phyloP scores from a whole-genome alignment of 2,329 filamentous ascomycete genomes.

The Ceratocystis ficicola region DNA sequence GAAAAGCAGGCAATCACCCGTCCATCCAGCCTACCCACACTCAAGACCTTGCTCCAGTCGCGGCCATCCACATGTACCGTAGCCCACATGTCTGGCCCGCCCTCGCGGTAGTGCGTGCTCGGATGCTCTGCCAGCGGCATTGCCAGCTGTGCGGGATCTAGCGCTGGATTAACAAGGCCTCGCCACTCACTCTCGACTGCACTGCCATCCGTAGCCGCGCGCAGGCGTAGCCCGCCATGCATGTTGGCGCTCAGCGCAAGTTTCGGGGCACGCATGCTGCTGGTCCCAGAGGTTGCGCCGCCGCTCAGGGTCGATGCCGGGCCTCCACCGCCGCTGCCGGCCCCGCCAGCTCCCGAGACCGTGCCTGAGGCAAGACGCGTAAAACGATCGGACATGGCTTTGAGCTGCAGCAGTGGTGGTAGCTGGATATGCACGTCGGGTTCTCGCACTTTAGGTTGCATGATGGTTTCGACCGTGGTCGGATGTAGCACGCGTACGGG shows the following conservation, averaged over 20 bases:
- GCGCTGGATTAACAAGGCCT: constrained; percentile 71
- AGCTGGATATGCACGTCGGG: constrained; percentile 90
- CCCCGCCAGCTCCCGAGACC: constrained; percentile 18
- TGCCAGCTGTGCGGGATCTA: constrained; percentile 65
- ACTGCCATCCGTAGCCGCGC: constrained; percentile 70
- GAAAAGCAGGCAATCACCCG: constrained; percentile 87
- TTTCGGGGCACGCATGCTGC: constrained; percentile 41
- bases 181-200: constrained; percentile 79
- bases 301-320: constrained; percentile 21
- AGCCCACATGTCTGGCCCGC: constrained; percentile 73
- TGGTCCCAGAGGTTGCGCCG: constrained; percentile 24
- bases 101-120: constrained; percentile 63
- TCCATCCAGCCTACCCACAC: constrained; percentile 77
- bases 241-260: constrained; percentile 87
- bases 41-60: constrained; percentile 91
- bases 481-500: constrained; percentile 83
- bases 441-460: constrained; percentile 81
- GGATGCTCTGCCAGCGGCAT: constrained; percentile 67
- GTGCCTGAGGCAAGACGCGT: constrained; percentile 62
- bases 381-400: constrained; percentile 89
- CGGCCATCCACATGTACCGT: constrained; percentile 82
- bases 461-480: constrained; percentile 75
- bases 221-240: constrained; percentile 73
- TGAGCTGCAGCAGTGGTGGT: constrained; percentile 75
- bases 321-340: background rate